Evolutionary conservation across 164 flowering plant genomes (phyloP).

Genomic region (Vitis rupestris): DNA sequence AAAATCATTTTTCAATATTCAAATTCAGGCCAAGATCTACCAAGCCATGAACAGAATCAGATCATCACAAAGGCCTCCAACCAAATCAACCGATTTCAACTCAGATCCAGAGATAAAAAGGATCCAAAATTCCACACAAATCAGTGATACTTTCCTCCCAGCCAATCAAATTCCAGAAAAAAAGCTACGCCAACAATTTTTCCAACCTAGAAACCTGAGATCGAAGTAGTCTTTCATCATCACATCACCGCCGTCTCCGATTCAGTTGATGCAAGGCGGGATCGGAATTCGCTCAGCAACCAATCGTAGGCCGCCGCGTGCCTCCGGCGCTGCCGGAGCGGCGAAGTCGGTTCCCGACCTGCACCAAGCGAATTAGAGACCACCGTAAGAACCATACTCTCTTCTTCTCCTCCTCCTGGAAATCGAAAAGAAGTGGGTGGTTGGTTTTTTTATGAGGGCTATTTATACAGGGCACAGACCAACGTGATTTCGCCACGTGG

Average conservation of each 20-base stretch:
- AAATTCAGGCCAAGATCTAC: too few species aligned
- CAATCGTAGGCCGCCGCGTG: neutral
- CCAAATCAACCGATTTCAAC: too few species aligned
- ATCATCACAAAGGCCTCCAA: too few species aligned
- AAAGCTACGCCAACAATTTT: slow-evolving; percentile 12
- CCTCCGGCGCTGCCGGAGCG: neutral
- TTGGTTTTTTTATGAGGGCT: neutral
- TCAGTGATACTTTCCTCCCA: too few species aligned
- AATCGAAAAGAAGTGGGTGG: neutral
- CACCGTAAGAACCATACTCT: slow-evolving; percentile 30
- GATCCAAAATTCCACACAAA: too few species aligned
- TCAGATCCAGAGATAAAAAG: too few species aligned
- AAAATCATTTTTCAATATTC: too few species aligned
- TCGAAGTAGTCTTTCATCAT: slow-evolving; percentile 6
- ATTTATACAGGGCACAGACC: slow-evolving; percentile 21
- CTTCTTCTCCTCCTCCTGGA: neutral
- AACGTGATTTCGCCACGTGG: slow-evolving; percentile 19
- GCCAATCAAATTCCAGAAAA: neutral
- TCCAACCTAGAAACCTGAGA: slow-evolving; percentile 3
- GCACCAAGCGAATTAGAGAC: slow-evolving; percentile 91
- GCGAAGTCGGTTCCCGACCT: slow-evolving; percentile 70
- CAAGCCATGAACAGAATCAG: too few species aligned
- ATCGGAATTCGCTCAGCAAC: slow-evolving; percentile 23
- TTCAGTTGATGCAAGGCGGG: slow-evolving; percentile 98
- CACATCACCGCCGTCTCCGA: slow-evolving; percentile 52